Evolutionary conservation across 495 filamentous ascomycete genomes (phyloP).

Genomic region (Astrothelium macrocarpum): DNA sequence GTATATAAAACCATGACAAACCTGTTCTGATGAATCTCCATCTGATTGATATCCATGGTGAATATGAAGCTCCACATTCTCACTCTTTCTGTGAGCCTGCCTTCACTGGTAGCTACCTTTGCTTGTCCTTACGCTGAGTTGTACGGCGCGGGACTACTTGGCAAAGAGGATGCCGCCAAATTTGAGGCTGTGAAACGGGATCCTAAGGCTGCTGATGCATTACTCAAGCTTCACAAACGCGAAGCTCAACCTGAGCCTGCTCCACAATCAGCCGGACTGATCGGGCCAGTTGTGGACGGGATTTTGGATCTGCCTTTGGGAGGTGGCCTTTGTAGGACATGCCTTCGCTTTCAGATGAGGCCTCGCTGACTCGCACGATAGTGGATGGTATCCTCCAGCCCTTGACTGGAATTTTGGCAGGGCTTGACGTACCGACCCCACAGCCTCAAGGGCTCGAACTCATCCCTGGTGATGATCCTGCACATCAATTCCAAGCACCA

Average conservation of each 20-base stretch:
- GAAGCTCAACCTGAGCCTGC: neutral
- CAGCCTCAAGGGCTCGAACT: constrained; percentile 11
- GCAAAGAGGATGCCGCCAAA: neutral
- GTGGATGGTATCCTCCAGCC: constrained; percentile 19
- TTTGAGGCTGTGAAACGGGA: neutral
- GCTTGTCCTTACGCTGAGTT: neutral
- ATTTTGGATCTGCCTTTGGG: constrained; percentile 16
- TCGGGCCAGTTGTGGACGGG: constrained; percentile 10
- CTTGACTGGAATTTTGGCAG: constrained; percentile 14
- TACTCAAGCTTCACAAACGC: neutral
- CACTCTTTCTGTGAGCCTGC: neutral
- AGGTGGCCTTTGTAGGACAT: constrained; percentile 14
- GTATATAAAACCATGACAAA: neutral
- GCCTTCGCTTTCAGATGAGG: neutral
- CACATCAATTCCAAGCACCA: constrained; percentile 19
- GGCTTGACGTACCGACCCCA: constrained; percentile 16
- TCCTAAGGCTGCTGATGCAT: neutral
- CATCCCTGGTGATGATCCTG: constrained; percentile 17
- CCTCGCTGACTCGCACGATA: neutral
- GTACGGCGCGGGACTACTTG: neutral
- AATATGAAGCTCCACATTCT: neutral
- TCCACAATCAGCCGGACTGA: neutral
- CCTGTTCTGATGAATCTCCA: neutral
- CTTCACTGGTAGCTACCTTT: neutral
- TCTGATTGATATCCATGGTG: neutral